Base-by-base conservation (phyloP, 345 rosid genomes). In the Mercurialis annua region DNA sequence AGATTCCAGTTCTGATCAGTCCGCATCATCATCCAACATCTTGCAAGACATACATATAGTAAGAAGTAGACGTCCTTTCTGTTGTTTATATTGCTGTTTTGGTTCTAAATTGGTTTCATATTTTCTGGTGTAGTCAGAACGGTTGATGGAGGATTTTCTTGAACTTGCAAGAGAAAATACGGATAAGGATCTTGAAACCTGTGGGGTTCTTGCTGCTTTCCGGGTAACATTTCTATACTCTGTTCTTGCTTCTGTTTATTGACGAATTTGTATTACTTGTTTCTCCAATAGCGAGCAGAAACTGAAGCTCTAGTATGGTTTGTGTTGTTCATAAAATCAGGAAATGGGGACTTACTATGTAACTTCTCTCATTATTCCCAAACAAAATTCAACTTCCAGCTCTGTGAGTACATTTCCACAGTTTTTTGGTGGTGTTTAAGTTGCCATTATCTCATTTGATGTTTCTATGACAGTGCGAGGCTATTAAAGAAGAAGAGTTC, bases 291-390 rank as follows among this genome's bases (percentile, higher is more conserved):
- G n/a, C n/a, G n/a, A n/a, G n/a, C n/a, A n/a, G n/a, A n/a, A 65
- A 48, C 59, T 36, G 46, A 38, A 49, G 3, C 66, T 69, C 27
- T 4, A 10, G 51, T 12, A 5, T 49, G 29, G 7, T 59, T 34
- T 53, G 16, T 62, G 2, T 33, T 15, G 20, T 74, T 64, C 23
- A 57, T 70, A 57, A 16, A 65, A 64, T 46, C 83, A 92, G 98
- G 96, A 90, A 73, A 81, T 62, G 17, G 87, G 81, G 27, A 72
- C 85, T 21, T 88, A 86, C 48, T 92, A 86, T 60, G 98, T 85
- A 1, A 92, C 98, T 15, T 90, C 98, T 69, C 80, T 92, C 75
- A 92, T 92, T 53, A 85, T 92, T 78, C 98, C 98, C 42, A 88
- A 90, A 81, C 98, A 92, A 76, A 94, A 86, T 71, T 84, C 98